phyloP scores from a whole-genome alignment of 495 filamentous ascomycete genomes.

The Emericellopsis terricola region DNA sequence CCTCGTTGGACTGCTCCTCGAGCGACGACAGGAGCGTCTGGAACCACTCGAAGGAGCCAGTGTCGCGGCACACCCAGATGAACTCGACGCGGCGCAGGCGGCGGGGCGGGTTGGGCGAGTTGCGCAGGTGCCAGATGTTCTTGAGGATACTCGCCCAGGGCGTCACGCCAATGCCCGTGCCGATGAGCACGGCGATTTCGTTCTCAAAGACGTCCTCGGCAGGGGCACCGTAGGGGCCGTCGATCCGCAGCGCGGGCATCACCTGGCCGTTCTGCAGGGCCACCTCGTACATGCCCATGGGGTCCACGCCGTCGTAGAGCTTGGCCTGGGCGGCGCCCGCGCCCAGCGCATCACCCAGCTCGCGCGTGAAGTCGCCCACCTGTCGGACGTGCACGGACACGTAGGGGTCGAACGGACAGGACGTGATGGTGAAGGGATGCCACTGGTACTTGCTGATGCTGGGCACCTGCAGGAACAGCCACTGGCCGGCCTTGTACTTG shows the following conservation, averaged over 20 bases:
- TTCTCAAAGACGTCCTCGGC: slow-evolving; percentile 97
- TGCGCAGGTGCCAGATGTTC: slow-evolving; percentile 93
- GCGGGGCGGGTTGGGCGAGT: slow-evolving; percentile 64
- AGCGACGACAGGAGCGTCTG: slow-evolving; percentile 82
- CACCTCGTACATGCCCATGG: slow-evolving; percentile 94
- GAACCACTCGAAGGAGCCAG: slow-evolving; percentile 95
- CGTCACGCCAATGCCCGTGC: slow-evolving; percentile 94
- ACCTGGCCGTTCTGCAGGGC: slow-evolving; percentile 82
- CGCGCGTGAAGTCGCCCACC: slow-evolving; percentile 87
- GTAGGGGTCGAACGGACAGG: slow-evolving; percentile 89
- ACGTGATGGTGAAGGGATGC: slow-evolving; percentile 99
- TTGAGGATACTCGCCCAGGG: slow-evolving; percentile 96
- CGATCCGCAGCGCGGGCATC: slow-evolving; percentile 79
- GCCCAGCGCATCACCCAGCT: slow-evolving; percentile 80
- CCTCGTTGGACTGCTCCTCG: slow-evolving; percentile 64
- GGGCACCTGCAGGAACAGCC: slow-evolving; percentile 89
- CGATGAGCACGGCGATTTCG: slow-evolving; percentile 92
- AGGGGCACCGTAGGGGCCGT: slow-evolving; percentile 92
- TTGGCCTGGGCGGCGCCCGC: slow-evolving; percentile 69
- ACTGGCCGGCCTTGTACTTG: slow-evolving; percentile 97
- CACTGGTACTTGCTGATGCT: slow-evolving; percentile 77
- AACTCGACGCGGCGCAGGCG: slow-evolving; percentile 92
- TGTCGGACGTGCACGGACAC: slow-evolving; percentile 88
- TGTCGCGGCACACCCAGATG: slow-evolving; percentile 98
- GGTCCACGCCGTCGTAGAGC: slow-evolving; percentile 78